Evolutionary conservation across 2,329 filamentous ascomycete species (phyloP).

Genomic region (Sporothrix humicola): DNA sequence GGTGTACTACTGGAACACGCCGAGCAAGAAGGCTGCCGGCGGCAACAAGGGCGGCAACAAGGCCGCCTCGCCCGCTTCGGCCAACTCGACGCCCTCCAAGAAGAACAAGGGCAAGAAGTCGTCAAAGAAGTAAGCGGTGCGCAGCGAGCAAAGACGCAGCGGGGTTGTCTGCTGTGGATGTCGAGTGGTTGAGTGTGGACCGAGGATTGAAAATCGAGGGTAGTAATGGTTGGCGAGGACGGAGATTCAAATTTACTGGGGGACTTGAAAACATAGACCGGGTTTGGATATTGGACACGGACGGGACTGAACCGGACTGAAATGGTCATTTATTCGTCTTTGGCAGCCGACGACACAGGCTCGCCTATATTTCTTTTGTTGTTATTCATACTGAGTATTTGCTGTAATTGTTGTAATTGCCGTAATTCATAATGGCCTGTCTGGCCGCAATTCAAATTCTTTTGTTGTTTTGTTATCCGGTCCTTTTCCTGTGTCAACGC

Average conservation of each 20-base stretch:
- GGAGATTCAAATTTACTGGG: background rate
- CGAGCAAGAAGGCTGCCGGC: slow-evolving; percentile 35
- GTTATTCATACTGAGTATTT: background rate
- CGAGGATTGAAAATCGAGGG: background rate
- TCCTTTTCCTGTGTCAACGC: background rate
- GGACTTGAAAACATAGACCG: slow-evolving; percentile 2
- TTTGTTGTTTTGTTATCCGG: background rate
- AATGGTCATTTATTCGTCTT: background rate
- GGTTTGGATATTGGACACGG: background rate
- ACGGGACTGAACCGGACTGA: background rate
- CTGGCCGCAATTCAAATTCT: background rate
- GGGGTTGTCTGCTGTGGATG: background rate
- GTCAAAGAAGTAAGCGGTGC: slow-evolving; percentile 28
- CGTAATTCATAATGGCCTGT: background rate
- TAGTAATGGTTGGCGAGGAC: background rate
- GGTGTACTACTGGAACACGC: slow-evolving; percentile 91
- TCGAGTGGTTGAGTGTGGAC: background rate
- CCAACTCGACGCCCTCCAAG: slow-evolving; percentile 25
- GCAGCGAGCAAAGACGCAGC: background rate
- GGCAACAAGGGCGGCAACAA: slow-evolving; percentile 20
- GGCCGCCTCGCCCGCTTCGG: background rate
- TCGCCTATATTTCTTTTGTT: background rate
- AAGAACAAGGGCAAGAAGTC: slow-evolving; percentile 32
- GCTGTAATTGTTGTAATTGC: slow-evolving; percentile 1
- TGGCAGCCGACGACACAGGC: slow-evolving; percentile 5